Conservation (phyloP, 2,329 filamentous ascomycete species). For the Thermothelomyces thermophilus region DNA sequence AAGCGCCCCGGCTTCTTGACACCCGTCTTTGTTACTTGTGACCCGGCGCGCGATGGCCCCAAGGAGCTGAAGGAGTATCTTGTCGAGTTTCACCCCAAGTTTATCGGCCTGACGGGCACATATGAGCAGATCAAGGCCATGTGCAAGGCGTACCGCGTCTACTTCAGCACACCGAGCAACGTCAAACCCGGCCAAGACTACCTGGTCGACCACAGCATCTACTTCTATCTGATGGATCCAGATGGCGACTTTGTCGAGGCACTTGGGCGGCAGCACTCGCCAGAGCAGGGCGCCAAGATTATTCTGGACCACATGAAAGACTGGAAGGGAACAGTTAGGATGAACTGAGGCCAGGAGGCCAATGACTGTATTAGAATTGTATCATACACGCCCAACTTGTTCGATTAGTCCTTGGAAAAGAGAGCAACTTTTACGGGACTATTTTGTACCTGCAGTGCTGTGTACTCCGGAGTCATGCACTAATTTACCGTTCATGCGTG, state of each 20-base stretch:
- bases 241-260: conserved; percentile 98
- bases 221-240: conserved; percentile 99
- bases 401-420: no score
- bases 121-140: conserved; percentile 91
- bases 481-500: no score
- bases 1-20: conserved; percentile 49
- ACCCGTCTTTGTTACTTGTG: conserved; percentile 91
- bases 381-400: conserved; percentile 12
- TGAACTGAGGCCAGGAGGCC: conserved; percentile 8
- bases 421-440: no score
- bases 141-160: conserved; percentile 94
- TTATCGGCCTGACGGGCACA: conserved; percentile 84
- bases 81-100: conserved; percentile 77
- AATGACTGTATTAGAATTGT: conserved; percentile 5
- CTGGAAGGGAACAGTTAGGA: conserved; percentile 35
- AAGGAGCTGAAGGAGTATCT: conserved; percentile 80
- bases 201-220: conserved; percentile 96
- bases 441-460: no score
- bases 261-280: conserved; percentile 87
- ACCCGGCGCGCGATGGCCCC: conserved; percentile 85
- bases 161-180: conserved; percentile 86
- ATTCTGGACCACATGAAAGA: conserved; percentile 79
- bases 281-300: conserved; percentile 73
- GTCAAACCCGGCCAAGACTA: conserved; percentile 95
- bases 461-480: no score